A percentile compares a stretch with the other conserved stretches of the same genome.
Conservation (phyloP, 768 basidiomycete species). For the Tylopilus sp. region DNA sequence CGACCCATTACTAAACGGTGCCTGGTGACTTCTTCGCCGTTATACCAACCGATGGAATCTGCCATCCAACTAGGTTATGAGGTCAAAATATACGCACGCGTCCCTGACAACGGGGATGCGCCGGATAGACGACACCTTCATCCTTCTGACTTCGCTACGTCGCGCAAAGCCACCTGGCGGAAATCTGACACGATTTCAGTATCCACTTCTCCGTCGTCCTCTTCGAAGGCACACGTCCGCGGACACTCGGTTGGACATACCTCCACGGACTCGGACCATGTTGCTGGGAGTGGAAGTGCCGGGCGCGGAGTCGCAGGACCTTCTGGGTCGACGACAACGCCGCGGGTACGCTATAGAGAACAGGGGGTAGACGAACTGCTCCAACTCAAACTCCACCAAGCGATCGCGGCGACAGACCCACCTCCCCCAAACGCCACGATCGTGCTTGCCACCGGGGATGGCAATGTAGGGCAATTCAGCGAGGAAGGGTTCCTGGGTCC, state of each 20-base stretch:
- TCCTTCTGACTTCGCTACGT: conserved; percentile 10
- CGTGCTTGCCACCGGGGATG: conserved; percentile 92
- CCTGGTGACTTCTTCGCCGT: conserved; percentile 75
- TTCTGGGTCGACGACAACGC: conserved; percentile 15
- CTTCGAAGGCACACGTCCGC: conserved; percentile 11
- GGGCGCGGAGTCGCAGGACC: conserved; percentile 12
- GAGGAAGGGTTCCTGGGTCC: conserved; percentile 91
- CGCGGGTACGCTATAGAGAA: conserved; percentile 68
- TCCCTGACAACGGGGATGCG: conserved; percentile 64
- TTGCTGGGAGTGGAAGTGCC: conserved; percentile 4
- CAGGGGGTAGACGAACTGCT: conserved; percentile 95
- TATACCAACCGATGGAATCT: conserved; percentile 78
- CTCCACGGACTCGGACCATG: conserved; percentile 28
- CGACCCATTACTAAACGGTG: conserved; percentile 71
- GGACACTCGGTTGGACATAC: conserved; percentile 20
- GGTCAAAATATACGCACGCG: conserved; percentile 64
- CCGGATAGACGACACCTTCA: conserved; percentile 43
- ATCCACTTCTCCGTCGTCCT: neutral
- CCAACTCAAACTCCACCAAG: conserved; percentile 89
- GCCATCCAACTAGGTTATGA: conserved; percentile 75
- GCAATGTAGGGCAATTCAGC: conserved; percentile 88
- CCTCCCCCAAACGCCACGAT: conserved; percentile 70
- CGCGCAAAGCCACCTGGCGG: conserved; percentile 18
- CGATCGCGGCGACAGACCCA: conserved; percentile 66
- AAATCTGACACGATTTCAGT: conserved; percentile 16